Base-by-base conservation (phyloP, 2,329 filamentous ascomycete species). In the Talaromyces atroroseus region DNA sequence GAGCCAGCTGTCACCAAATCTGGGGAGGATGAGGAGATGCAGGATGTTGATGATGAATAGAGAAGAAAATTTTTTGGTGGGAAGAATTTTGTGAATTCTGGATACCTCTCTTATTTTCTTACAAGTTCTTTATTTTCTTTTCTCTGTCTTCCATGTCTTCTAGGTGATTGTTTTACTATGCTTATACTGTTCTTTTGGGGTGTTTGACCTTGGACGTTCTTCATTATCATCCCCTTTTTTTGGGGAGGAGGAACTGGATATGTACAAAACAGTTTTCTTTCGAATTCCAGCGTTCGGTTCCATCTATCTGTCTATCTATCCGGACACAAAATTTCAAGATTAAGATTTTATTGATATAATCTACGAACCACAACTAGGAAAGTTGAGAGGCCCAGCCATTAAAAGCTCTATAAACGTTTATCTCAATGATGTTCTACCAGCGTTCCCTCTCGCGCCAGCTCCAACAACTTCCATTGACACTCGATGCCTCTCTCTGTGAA, bases 391-490 rank as follows among this genome's bases (percentile, higher is more conserved):
- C 26, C 26, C 26, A 8, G 5, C 8, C 8, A 8, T 29, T 29
- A 29, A 5, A 8, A 29, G 8, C 5, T 5, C 26, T 29, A 29
- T 29, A 29, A 29, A 29, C 4, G 7, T 8, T 32, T 32, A 32
- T 6, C 40, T 40, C n/a, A 54, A 34, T 49, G 45, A 49, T 52
- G 49, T 44, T 63, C 54, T 24, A 78, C 73, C 6, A 69, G 73
- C 4, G 76, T 69, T 18, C 76, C 76, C 24, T 72, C 91, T 66
- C 94, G 85, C 0, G 92, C 92, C 8, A 91, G 92, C 74, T 95
- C 89, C 45, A 99, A 78, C 42, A 97, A 74, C 72, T 88, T 88
- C 91, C 92, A 97, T 62, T 85, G 79, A 74, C 92, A 97, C 26
- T 81, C 80, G 65, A 97, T 90, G 23, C 67, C 64, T 51, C 76